phyloP scores from a whole-genome alignment of 2,329 filamentous ascomycete genomes.

The Hypoxylon sp. region DNA sequence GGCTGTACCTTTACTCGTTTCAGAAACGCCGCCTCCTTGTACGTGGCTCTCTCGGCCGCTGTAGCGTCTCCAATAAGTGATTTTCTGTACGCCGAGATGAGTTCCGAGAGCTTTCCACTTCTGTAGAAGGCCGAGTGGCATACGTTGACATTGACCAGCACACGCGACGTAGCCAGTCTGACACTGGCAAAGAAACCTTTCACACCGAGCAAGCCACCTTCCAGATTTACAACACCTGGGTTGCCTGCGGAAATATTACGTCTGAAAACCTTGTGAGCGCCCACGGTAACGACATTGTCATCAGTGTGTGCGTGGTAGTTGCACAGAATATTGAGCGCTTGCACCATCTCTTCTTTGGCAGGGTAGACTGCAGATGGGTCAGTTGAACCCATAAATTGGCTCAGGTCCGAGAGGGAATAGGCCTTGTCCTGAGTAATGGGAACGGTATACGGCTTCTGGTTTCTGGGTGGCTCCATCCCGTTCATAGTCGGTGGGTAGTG shows the following conservation, averaged over 20 bases:
- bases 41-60: too few relatives aligned
- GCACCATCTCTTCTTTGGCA: slow-evolving; percentile 44
- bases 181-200: slow-evolving; percentile 54
- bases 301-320: slow-evolving; percentile 52
- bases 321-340: slow-evolving; percentile 43
- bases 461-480: slow-evolving; percentile 44
- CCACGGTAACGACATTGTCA: slow-evolving; percentile 44
- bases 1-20: slow-evolving; percentile 54
- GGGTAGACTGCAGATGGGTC: slow-evolving; percentile 35
- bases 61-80: too few relatives aligned
- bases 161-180: slow-evolving; percentile 49
- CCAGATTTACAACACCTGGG: slow-evolving; percentile 39
- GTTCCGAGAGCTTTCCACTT: slow-evolving; percentile 37
- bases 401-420: slow-evolving; percentile 43
- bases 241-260: slow-evolving; percentile 17
- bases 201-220: slow-evolving; percentile 47
- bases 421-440: slow-evolving; percentile 43
- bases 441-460: slow-evolving; percentile 39
- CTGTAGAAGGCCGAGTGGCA: slow-evolving; percentile 52
- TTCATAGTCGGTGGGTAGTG: slow-evolving; percentile 49
- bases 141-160: slow-evolving; percentile 54
- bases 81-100: slow-evolving; percentile 27
- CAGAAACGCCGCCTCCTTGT: slow-evolving; percentile 51
- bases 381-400: slow-evolving; percentile 47
- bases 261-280: slow-evolving; percentile 48